Conservation (phyloP, 306 rosid species). For the Lathyrus oleraceus region DNA sequence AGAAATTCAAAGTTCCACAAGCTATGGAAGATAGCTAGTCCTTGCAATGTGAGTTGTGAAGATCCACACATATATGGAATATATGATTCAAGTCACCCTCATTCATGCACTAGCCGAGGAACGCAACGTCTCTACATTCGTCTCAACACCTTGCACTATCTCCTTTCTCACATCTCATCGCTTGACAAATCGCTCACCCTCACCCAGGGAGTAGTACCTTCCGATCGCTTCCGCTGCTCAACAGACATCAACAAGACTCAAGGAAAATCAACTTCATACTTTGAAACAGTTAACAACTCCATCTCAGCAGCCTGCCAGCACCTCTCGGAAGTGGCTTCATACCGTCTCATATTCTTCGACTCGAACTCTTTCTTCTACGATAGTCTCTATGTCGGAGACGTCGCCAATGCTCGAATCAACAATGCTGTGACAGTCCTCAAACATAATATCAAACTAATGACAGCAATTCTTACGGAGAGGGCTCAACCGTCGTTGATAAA, state of each 20-base stretch:
- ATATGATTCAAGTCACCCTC: slow-evolving; percentile 57
- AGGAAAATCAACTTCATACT: slow-evolving; percentile 49
- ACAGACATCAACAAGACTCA: slow-evolving; percentile 16
- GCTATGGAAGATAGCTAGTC: slow-evolving; percentile 80
- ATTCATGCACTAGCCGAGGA: slow-evolving; percentile 83
- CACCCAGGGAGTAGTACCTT: slow-evolving; percentile 46
- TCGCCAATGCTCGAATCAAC: slow-evolving; percentile 56
- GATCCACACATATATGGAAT: slow-evolving; percentile 48
- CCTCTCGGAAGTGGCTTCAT: slow-evolving; percentile 83
- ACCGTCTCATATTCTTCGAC: slow-evolving; percentile 77
- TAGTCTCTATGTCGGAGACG: slow-evolving; percentile 58
- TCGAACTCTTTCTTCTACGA: slow-evolving; percentile 66
- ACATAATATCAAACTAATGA: slow-evolving; percentile 72
- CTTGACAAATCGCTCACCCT: slow-evolving; percentile 68
- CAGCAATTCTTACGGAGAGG: slow-evolving; percentile 55
- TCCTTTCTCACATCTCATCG: slow-evolving; percentile 57
- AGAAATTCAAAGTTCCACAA: slow-evolving; percentile 64
- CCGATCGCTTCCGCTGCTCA: slow-evolving; percentile 33
- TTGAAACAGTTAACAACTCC: slow-evolving; percentile 50
- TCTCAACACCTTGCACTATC: slow-evolving; percentile 74
- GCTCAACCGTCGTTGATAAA: slow-evolving; percentile 65
- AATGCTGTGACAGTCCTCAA: slow-evolving; percentile 51
- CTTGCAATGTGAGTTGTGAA: slow-evolving; percentile 60
- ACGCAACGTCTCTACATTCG: slow-evolving; percentile 95
- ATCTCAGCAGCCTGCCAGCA: slow-evolving; percentile 64